Evolutionary conservation across 495 filamentous ascomycete genomes (phyloP), one percentile per base, ranked within the genome.

Genomic region (Beverwykella pulmonaria): DNA sequence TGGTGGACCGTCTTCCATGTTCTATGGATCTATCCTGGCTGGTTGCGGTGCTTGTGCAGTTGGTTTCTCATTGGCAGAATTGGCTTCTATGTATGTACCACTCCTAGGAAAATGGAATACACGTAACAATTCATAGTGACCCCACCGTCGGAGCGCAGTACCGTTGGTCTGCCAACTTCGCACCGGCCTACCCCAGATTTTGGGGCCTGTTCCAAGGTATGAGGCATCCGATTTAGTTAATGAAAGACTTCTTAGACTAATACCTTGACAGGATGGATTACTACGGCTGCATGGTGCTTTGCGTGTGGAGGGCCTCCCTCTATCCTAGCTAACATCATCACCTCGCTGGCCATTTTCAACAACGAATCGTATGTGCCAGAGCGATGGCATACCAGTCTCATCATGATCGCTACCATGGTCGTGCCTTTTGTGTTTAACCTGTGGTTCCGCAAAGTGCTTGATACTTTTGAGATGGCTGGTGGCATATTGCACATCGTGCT

Each of bases 361-460:
- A 77, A 81, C 52, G 71, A 75, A 12, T 73, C 79, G 64, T 76
- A 79, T 53, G 68, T 78, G 44, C 72, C 59, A 14, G 1, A 68
- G 26, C 39, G 53, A 1, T 68, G 65, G 65, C 65, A 68, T 39
- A 59, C 49, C 0, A 52, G 59, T 27, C 52, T 63, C 8, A 44
- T 68, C 48, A 59, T 68, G 60, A 59, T 63, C 27, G 65, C 65
- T 15, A 54, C 54, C 6, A 67, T 67, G 32, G 22, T 68, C 10
- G 53, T 68, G n/a, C 65, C 65, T 83, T 2, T 14, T 79, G 79
- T 46, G 73, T 78, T 23, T 75, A 89, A 46, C 83, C 86, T 4
- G 70, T 82, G 32, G 75, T 89, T 39, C 27, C 52, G 60, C 1
- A 68, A 63, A 32, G 12, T 68, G 0, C 53, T 68, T 9, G 30